Percentiles rank a stretch among this genome's conserved stretches.
Evolutionary conservation across 805 yeast genomes (phyloP).

Genomic region (Scheffersomyces lignosus): DNA sequence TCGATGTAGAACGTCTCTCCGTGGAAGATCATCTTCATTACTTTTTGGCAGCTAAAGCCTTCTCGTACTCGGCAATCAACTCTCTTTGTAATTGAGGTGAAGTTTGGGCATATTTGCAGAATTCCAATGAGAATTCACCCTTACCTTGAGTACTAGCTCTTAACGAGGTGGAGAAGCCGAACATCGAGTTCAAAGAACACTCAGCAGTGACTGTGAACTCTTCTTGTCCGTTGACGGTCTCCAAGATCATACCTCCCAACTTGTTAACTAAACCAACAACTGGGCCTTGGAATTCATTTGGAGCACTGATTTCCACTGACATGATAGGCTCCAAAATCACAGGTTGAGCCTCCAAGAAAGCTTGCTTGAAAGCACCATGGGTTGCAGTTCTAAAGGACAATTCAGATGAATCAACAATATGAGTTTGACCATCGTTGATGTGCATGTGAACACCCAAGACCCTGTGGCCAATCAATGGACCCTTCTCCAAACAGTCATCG

Average conservation of each 20-base stretch:
- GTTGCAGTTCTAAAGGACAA: conserved; percentile 94
- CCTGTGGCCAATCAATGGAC: conserved; percentile 93
- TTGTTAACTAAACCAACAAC: conserved; percentile 92
- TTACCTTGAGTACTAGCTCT: conserved; percentile 99
- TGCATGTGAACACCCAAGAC: conserved; percentile 93
- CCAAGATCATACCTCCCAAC: conserved; percentile 86
- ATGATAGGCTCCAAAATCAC: conserved; percentile 94
- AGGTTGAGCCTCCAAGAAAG: conserved; percentile 81
- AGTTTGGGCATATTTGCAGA: conserved; percentile 88
- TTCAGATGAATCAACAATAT: conserved; percentile 96
- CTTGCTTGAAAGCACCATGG: conserved; percentile 86
- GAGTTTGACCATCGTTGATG: conserved; percentile 95
- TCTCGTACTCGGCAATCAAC: conserved; percentile 75
- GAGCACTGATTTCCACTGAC: conserved; percentile 91
- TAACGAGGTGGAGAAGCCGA: conserved; percentile 92
- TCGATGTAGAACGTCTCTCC: too few relatives aligned
- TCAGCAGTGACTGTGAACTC: conserved; percentile 93
- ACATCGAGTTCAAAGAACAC: conserved; percentile 94
- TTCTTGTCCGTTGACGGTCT: conserved; percentile 91
- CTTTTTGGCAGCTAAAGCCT: conserved; percentile 23
- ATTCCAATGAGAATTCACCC: conserved; percentile 96
- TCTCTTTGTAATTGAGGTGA: conserved; percentile 88
- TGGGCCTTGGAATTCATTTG: conserved; percentile 92
- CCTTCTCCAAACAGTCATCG: conserved; percentile 91
- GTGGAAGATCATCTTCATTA: conserved; percentile 4